Conservation (phyloP, 2,329 filamentous ascomycete species). For the Berkeleyomyces rouxiae region DNA sequence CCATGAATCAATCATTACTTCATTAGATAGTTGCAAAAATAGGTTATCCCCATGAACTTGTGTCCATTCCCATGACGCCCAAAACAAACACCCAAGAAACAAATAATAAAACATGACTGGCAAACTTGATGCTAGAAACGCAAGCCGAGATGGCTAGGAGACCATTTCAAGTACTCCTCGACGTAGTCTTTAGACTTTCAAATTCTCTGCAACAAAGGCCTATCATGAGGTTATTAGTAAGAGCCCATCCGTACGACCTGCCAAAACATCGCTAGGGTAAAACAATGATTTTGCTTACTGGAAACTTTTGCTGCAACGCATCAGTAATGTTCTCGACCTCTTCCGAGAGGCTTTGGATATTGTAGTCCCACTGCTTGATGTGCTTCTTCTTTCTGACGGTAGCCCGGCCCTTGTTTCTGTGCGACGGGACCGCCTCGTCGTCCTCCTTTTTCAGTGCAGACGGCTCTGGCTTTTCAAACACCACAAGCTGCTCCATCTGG, state of each 20-base stretch:
- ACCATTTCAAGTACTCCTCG: background rate
- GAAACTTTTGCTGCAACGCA: constrained; percentile 63
- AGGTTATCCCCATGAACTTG: no score
- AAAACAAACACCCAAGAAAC: background rate
- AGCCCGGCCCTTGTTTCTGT: constrained; percentile 50
- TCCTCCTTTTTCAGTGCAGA: background rate
- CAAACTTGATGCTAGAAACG: background rate
- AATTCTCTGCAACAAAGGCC: background rate
- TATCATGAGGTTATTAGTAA: background rate
- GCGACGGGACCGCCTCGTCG: constrained; percentile 30
- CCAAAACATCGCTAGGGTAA: constrained; percentile 8
- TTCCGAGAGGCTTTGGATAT: constrained; percentile 72
- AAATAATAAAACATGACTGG: background rate
- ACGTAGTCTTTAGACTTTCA: background rate
- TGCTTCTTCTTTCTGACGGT: constrained; percentile 49
- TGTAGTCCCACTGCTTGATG: constrained; percentile 74
- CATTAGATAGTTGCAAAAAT: no score
- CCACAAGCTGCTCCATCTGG: constrained; percentile 77
- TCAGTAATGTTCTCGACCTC: constrained; percentile 79
- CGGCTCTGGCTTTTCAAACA: constrained; percentile 62
- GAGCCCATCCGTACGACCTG: background rate
- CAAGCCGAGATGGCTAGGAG: background rate
- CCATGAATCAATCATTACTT: no score
- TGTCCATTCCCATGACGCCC: background rate
- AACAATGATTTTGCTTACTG: constrained; percentile 28